Evolutionary conservation across 345 rosid genomes (phyloP), one percentile per base, ranked within the genome.

Genomic region (Camelina neglecta): DNA sequence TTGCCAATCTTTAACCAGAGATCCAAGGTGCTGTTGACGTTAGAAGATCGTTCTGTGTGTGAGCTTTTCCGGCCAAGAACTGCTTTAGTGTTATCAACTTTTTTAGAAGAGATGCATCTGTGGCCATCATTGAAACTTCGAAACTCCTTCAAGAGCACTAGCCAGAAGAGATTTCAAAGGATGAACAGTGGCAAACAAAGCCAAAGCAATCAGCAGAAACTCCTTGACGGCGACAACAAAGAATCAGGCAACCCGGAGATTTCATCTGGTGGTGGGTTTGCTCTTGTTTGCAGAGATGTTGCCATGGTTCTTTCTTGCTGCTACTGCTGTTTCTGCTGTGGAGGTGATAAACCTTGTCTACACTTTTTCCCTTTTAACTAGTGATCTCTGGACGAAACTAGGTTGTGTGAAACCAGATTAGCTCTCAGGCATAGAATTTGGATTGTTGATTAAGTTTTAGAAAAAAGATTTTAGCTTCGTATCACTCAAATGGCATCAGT

Each of bases 71-170:
- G 20, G 35, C 9, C 8, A 31, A 21, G 36, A 64, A 7, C 38
- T 58, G 15, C 10, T 13, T 29, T 15, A 57, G 29, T n/a, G 6
- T 56, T 59, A 13, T 44, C 36, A 31, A 20, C 1, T 18, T 1
- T 54, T 54, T 1, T 7, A 31, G 56, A 5, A 35, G 16, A 72
- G 68, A 78, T 78, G 81, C 81, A 78, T 78, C 63, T 78, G n/a
- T 78, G 81, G 81, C 81, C 81, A 42, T 72, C 81, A 4, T 33
- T 78, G 69, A 78, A 78, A 51, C 72, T 78, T 59, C 29, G 77
- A 49, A 71, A 72, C 15, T 77, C 81, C 2, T 77, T 78, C 81
- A 78, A 78, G 81, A 51, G 68, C 44, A 48, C 21, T 71, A 71
- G 50, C 62, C 13, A n/a, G 35, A 72, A 65, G 57, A 72, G 38